Evolutionary conservation across 2,329 filamentous ascomycete genomes (phyloP).

Genomic region (Trichoderma afroharzianum): DNA sequence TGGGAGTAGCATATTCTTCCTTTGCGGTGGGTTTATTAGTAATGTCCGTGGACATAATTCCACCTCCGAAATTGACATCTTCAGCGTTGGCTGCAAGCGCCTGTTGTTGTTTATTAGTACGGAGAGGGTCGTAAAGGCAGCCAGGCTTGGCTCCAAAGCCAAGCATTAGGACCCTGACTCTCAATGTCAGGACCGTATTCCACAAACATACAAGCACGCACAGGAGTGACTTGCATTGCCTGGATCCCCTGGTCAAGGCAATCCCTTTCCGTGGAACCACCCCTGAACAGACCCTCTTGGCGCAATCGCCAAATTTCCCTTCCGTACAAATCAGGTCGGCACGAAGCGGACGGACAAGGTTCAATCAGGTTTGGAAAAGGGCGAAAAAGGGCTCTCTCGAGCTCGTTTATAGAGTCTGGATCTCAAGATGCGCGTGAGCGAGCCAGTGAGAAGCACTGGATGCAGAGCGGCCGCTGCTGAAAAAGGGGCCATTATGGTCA

Average conservation of each 20-base stretch:
- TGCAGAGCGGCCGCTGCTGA: not conserved
- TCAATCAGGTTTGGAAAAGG: not conserved
- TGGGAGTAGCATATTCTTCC: not conserved
- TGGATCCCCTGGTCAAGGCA: not conserved
- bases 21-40: not conserved
- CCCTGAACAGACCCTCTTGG: constrained; percentile 17
- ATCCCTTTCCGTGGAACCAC: constrained; percentile 14
- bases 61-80: constrained; percentile 5
- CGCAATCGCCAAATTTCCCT: constrained; percentile 18
- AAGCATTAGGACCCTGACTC: not conserved
- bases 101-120: not conserved
- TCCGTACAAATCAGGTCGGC: constrained; percentile 12
- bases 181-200: not conserved
- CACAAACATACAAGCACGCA: not conserved
- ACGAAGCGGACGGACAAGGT: constrained; percentile 7
- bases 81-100: not conserved
- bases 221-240: constrained; percentile 14
- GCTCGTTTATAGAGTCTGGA: not conserved
- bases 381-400: not conserved
- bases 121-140: not conserved
- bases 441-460: not conserved
- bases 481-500: not conserved
- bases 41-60: not conserved
- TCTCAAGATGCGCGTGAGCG: not conserved
- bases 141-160: not conserved